Base-by-base conservation (phyloP, 441 rosid species). In the Erodium texanum region DNA sequence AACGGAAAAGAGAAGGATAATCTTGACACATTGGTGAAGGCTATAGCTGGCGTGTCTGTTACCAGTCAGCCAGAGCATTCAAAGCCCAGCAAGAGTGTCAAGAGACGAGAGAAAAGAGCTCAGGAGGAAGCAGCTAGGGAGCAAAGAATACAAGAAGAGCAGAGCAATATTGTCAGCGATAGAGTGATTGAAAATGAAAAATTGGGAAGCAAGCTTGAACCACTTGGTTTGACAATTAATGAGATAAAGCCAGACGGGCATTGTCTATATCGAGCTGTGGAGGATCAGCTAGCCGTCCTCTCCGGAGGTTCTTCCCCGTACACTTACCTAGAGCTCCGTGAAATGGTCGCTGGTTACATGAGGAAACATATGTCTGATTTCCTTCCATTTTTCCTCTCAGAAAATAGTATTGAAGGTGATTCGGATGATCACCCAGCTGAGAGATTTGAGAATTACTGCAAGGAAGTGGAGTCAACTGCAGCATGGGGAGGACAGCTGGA, bases 401-500 rank as follows among this genome's bases (percentile, higher is more conserved):
- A 89, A 23, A 81, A 79, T 41, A 74, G 59, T 15, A 5, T 68
- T 2, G 81, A 75, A 48, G 82, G 76, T 20, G 81, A 77, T 29
- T 73, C 82, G 6, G 75, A 71, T 41, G 16, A 65, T 23, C 82
- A 91, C 16, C 72, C 68, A 1, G 79, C 81, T 0, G 97, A 84
- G 34, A 85, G 83, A 77, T 93, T 91, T 66, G 88, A 87, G 85
- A 85, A 78, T 70, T 88, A 93, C 81, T 87, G 97, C 75, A 78
- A 68, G 78, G 92, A 89, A 70, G 83, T 93, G 0, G 99, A 89
- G 80, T 87, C 89, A 54, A 89, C 96, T 0, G 86, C 96, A 0
- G 89, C 89, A 1, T 93, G 95, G 99, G 99, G 99, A 1, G 90
- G 96, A 48, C 96, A 91, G 66, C 69, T 91, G 27, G 97, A 91